These are phyloP conservation scores for Croton laevigatus DNA, from an alignment of 441 rosid genomes.

Conservation along the genomic window DNA sequence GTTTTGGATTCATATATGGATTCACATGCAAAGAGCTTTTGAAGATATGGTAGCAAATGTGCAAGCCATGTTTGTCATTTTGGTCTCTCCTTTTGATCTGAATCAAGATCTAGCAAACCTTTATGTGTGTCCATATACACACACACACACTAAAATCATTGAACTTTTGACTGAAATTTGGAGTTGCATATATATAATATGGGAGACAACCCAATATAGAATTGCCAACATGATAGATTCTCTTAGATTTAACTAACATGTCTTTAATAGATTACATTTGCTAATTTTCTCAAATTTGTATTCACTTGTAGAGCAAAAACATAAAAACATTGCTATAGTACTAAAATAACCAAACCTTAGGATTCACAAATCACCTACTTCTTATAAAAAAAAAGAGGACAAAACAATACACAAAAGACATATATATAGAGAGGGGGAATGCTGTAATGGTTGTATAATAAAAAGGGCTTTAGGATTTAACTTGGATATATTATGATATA, in stretches of 20 bases:
- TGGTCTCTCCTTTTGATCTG: no score
- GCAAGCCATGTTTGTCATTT: slow-evolving; percentile 11
- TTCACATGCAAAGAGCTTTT: slow-evolving; percentile 17
- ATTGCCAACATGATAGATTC: not conserved
- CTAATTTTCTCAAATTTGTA: not conserved
- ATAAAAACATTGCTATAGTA: slow-evolving; percentile 10
- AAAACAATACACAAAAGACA: slow-evolving; percentile 13
- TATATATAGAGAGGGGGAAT: not conserved
- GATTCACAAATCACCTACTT: slow-evolving; percentile 21
- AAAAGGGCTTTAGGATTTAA: not conserved
- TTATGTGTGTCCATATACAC: not conserved
- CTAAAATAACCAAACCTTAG: slow-evolving; percentile 1
- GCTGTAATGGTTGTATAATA: not conserved
- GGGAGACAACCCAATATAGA: not conserved
- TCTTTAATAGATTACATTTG: not conserved
- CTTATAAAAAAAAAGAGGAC: slow-evolving; percentile 1
- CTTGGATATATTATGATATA: not conserved
- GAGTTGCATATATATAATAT: not conserved
- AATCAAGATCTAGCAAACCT: no score
- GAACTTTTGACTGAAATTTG: no score
- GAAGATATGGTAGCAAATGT: slow-evolving; percentile 1
- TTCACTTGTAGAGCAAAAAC: not conserved
- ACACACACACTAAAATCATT: no score
- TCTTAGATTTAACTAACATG: not conserved
- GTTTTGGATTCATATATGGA: slow-evolving; percentile 19